These are phyloP conservation scores for Jatropha podagrica DNA, from an alignment of 441 rosid genomes.

Conservation along the genomic window DNA sequence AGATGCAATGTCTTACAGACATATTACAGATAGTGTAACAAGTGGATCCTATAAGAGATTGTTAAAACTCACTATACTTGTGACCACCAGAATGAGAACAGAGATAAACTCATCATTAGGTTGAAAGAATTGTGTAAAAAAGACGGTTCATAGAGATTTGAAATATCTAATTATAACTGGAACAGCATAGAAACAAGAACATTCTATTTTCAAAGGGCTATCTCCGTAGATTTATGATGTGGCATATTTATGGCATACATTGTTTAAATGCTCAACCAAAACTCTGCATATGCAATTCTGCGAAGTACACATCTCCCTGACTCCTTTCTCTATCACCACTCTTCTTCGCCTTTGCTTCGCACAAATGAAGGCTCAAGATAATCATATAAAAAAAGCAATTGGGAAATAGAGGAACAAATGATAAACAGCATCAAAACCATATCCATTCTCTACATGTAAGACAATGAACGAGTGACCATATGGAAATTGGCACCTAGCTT, in stretches of 20 bases:
- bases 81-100: not conserved
- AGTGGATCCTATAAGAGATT: not conserved
- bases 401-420: not conserved
- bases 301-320: not conserved
- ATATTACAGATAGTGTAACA: not conserved
- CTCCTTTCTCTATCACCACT: not conserved
- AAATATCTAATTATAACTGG: not conserved
- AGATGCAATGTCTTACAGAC: not conserved
- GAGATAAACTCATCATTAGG: not conserved
- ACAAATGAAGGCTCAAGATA: not conserved
- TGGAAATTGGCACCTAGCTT: not conserved
- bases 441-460: not conserved
- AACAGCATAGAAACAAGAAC: not conserved
- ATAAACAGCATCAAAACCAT: not conserved
- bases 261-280: not conserved
- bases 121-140: not conserved
- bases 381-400: not conserved
- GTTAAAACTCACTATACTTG: not conserved
- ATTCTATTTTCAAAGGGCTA: not conserved
- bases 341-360: not conserved
- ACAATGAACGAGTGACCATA: not conserved
- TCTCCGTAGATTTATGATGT: not conserved
- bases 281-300: not conserved
- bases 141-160: not conserved
- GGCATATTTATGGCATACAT: not conserved